Evolutionary conservation across 1,284 basidiomycete species (phyloP).

Genomic region (Cryptococcus floricola): DNA sequence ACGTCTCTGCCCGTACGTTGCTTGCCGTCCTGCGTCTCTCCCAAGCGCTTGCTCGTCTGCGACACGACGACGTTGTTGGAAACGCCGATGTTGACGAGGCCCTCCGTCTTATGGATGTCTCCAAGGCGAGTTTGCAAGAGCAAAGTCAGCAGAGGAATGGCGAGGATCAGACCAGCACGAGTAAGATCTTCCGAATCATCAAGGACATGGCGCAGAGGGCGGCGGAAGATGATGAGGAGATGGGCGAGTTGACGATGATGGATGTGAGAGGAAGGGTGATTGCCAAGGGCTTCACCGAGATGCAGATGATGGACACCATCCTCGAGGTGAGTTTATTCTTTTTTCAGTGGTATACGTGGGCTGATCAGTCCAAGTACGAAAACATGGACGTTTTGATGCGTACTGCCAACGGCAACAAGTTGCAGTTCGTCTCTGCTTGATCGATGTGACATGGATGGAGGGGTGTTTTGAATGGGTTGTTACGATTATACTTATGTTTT

Average conservation of each 20-base stretch:
- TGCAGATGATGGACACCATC: slow-evolving; percentile 79
- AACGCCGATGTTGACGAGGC: slow-evolving; percentile 94
- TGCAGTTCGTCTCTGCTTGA: slow-evolving; percentile 52
- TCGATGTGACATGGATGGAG: not conserved
- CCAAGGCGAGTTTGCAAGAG: slow-evolving; percentile 83
- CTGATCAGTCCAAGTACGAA: slow-evolving; percentile 62
- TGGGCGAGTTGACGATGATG: slow-evolving; percentile 63
- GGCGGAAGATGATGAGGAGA: slow-evolving; percentile 62
- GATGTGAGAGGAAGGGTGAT: slow-evolving; percentile 80
- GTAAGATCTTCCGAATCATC: slow-evolving; percentile 83
- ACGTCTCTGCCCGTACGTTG: slow-evolving; percentile 95
- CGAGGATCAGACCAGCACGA: slow-evolving; percentile 70
- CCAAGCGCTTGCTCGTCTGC: slow-evolving; percentile 88
- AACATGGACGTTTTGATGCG: slow-evolving; percentile 69
- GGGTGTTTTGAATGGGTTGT: not conserved
- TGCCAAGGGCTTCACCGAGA: slow-evolving; percentile 83
- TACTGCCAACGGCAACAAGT: slow-evolving; percentile 68
- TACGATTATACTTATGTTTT: not conserved
- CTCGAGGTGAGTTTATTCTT: slow-evolving; percentile 57
- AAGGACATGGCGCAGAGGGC: slow-evolving; percentile 67
- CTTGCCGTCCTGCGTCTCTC: slow-evolving; percentile 90
- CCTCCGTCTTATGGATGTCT: slow-evolving; percentile 90
- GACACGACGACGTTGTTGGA: slow-evolving; percentile 75
- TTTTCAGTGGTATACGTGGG: not conserved
- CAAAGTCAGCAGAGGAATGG: slow-evolving; percentile 56